Evolutionary conservation across 2,329 filamentous ascomycete genomes (phyloP).

Genomic region (Cladorrhinum sp.): DNA sequence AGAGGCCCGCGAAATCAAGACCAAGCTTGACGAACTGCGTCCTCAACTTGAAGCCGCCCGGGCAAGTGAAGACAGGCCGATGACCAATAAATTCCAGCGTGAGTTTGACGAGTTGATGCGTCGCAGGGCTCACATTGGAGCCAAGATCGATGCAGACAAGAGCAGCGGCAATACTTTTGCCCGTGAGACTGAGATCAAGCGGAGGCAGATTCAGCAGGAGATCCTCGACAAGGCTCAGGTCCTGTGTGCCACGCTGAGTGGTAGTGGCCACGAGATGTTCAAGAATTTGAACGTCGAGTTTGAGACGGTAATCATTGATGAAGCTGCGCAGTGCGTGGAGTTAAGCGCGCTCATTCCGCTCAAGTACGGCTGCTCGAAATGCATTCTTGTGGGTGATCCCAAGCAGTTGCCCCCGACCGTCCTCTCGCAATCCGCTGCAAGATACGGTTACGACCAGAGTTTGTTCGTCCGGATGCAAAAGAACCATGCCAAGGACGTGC

Average conservation of each 20-base stretch:
- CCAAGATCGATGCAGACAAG: slow-evolving; percentile 81
- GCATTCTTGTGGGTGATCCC: slow-evolving; percentile 94
- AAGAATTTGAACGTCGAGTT: slow-evolving; percentile 92
- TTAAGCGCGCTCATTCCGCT: slow-evolving; percentile 93
- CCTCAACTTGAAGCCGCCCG: slow-evolving; percentile 68
- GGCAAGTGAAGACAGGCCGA: slow-evolving; percentile 47
- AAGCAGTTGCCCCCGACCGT: slow-evolving; percentile 97
- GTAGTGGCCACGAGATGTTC: slow-evolving; percentile 96
- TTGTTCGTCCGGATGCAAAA: slow-evolving; percentile 97
- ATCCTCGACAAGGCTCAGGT: slow-evolving; percentile 89
- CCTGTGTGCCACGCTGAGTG: slow-evolving; percentile 90
- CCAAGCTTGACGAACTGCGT: slow-evolving; percentile 67
- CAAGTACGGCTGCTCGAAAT: slow-evolving; percentile 96
- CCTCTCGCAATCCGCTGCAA: slow-evolving; percentile 85
- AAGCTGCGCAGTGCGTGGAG: slow-evolving; percentile 97
- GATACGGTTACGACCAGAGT: slow-evolving; percentile 95
- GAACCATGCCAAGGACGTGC: slow-evolving; percentile 82
- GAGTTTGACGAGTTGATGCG: slow-evolving; percentile 76
- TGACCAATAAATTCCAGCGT: slow-evolving; percentile 60
- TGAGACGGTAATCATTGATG: slow-evolving; percentile 96
- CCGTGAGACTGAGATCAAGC: slow-evolving; percentile 81
- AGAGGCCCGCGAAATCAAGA: slow-evolving; percentile 70
- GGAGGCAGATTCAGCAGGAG: slow-evolving; percentile 81
- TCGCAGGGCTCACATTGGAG: slow-evolving; percentile 66
- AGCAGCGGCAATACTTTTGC: slow-evolving; percentile 78